These are phyloP conservation scores for Penicillium sp. DNA, from an alignment of 2,329 filamentous ascomycete genomes.

Conservation along the genomic window DNA sequence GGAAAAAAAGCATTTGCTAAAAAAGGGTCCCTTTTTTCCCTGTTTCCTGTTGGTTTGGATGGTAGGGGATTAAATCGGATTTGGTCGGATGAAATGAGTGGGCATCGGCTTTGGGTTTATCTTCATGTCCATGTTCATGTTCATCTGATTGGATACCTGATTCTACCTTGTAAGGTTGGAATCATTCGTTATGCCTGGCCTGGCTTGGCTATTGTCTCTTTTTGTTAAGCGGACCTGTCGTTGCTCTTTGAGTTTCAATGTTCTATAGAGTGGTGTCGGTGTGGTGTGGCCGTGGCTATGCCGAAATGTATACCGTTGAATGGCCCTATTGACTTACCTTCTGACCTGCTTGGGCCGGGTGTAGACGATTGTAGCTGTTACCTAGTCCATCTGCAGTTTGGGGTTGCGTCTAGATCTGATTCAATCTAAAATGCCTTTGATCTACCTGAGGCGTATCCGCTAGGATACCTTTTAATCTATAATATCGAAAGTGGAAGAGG, in stretches of 20 bases:
- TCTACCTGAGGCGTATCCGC: no score
- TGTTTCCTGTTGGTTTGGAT: no score
- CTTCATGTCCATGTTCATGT: neutral
- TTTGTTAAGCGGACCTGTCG: neutral
- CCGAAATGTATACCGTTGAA: neutral
- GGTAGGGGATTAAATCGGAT: constrained; percentile 11
- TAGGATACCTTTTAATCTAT: no score
- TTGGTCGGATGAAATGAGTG: neutral
- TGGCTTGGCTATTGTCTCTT: neutral
- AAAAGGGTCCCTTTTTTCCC: constrained; percentile 5
- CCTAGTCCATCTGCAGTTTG: no score
- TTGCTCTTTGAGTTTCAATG: constrained; percentile 3
- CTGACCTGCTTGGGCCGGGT: no score
- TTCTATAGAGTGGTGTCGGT: constrained; percentile 12
- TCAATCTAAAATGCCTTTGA: no score
- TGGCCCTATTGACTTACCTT: neutral
- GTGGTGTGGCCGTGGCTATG: neutral
- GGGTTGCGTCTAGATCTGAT: no score
- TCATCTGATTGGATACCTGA: neutral
- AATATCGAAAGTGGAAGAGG: no score
- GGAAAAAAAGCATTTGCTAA: constrained; percentile 21
- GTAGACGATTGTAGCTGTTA: no score
- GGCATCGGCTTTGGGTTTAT: no score
- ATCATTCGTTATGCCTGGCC: constrained; percentile 19
- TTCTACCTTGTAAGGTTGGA: neutral